phyloP scores from a whole-genome alignment of 805 yeast genomes.

The Jamesozyma spencerorum region DNA sequence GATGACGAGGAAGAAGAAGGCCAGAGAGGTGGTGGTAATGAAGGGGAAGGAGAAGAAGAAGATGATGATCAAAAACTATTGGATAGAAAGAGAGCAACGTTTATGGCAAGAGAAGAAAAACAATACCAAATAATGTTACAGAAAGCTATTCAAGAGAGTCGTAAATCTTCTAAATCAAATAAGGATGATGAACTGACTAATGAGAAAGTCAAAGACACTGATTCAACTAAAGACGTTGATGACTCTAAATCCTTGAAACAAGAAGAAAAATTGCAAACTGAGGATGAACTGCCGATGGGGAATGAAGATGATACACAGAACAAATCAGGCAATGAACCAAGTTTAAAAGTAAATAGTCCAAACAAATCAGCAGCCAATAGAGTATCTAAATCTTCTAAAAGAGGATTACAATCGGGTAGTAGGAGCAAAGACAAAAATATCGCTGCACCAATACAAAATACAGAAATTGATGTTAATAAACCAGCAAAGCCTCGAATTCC shows the following conservation, averaged over 20 bases:
- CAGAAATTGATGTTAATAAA: slow-evolving; percentile 47
- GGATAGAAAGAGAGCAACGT: slow-evolving; percentile 33
- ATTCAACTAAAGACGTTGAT: neutral
- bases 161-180: neutral
- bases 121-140: slow-evolving; percentile 36
- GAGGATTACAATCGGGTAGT: neutral
- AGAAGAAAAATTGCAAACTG: neutral
- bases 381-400: neutral
- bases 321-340: neutral
- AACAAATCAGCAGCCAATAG: neutral
- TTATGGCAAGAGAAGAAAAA: slow-evolving; percentile 35
- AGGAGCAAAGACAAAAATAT: slow-evolving; percentile 9
- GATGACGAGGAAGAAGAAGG: slow-evolving; percentile 4
- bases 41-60: slow-evolving; percentile 12
- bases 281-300: neutral
- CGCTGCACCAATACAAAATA: slow-evolving; percentile 7
- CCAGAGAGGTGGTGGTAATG: slow-evolving; percentile 8
- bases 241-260: neutral
- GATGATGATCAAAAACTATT: slow-evolving; percentile 21
- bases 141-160: slow-evolving; percentile 34
- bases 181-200: too few species aligned
- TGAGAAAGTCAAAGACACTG: too few species aligned
- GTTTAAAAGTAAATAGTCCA: neutral
- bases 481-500: slow-evolving; percentile 82
- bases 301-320: slow-evolving; percentile 2